A percentile compares a stretch with the other conserved stretches of the same genome.
Evolutionary conservation across 441 rosid species (phyloP).

Genomic region (Adansonia madagascariensis): DNA sequence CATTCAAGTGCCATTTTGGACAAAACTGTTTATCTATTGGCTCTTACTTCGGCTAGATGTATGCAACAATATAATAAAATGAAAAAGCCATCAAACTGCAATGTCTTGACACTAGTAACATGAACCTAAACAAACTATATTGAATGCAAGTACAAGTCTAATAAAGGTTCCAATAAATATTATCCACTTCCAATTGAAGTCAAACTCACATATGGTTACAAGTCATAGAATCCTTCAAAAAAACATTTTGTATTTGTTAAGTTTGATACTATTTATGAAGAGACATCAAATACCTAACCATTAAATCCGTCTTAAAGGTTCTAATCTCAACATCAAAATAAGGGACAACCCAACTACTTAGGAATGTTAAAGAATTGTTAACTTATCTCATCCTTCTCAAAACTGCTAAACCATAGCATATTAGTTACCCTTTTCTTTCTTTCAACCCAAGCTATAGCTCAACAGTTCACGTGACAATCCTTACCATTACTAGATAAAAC

Average conservation of each 20-base stretch:
- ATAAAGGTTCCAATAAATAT: neutral
- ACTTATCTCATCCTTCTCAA: neutral
- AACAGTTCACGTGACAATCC: neutral
- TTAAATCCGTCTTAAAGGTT: neutral
- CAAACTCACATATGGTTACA: neutral
- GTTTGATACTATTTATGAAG: neutral
- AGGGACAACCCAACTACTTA: neutral
- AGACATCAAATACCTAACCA: neutral
- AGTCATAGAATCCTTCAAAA: neutral
- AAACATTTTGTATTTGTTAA: neutral
- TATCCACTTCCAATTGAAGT: neutral
- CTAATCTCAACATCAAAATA: neutral
- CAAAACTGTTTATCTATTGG: neutral
- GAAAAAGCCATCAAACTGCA: neutral
- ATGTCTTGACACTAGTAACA: neutral
- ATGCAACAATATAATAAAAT: neutral
- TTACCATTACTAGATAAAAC: neutral
- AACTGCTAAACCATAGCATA: neutral
- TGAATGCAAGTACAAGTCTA: neutral
- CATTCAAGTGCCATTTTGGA: neutral
- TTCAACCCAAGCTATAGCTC: neutral
- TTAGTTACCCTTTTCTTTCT: slow-evolving; percentile 6
- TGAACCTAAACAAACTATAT: neutral
- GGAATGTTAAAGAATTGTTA: neutral
- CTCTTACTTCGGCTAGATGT: neutral